These are phyloP conservation scores for Zelonia costaricensis DNA, from an alignment of 208 protist genomes.

Conservation along the genomic window DNA sequence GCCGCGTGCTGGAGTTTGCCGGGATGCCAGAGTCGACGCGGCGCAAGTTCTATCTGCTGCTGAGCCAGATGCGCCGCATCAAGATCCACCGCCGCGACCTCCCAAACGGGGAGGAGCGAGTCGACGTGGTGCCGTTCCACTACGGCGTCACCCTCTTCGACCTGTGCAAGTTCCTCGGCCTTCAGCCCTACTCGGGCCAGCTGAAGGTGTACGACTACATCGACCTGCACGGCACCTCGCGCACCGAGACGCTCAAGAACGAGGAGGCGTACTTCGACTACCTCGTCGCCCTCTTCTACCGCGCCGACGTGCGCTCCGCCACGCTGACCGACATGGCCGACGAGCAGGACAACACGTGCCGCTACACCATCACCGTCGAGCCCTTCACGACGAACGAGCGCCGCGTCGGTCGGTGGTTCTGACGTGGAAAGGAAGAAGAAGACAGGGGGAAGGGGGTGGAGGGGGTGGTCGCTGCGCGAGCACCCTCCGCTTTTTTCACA, in stretches of 20 bases:
- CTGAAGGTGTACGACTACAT: conserved; percentile 86
- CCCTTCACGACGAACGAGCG: conserved; percentile 63
- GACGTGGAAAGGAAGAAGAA: too few species aligned
- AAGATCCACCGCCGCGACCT: conserved; percentile 70
- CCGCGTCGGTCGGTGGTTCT: conserved; percentile 80
- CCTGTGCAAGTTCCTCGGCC: conserved; percentile 59
- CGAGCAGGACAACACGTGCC: conserved; percentile 67
- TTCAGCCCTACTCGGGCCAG: conserved; percentile 76
- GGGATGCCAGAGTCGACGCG: conserved; percentile 48
- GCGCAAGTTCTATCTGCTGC: conserved; percentile 58
- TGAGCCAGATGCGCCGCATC: conserved; percentile 85
- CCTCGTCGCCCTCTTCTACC: conserved; percentile 72
- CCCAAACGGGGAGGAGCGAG: conserved; percentile 18
- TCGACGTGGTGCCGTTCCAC: conserved; percentile 58
- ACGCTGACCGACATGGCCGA: conserved; percentile 74
- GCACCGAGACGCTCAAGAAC: conserved; percentile 63
- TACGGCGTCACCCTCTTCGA: conserved; percentile 78
- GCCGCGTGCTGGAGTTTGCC: conserved; percentile 85
- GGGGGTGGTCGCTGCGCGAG: too few species aligned
- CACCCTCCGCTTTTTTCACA: too few species aligned
- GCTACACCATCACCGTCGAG: conserved; percentile 85
- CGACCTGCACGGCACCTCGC: conserved; percentile 54
- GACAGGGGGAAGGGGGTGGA: too few species aligned
- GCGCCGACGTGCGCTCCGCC: conserved; percentile 57
- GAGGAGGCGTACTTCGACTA: conserved; percentile 89